These are phyloP conservation scores for Rubia peregrina DNA, from an alignment of 305 asterid species.

Conservation along the genomic window DNA sequence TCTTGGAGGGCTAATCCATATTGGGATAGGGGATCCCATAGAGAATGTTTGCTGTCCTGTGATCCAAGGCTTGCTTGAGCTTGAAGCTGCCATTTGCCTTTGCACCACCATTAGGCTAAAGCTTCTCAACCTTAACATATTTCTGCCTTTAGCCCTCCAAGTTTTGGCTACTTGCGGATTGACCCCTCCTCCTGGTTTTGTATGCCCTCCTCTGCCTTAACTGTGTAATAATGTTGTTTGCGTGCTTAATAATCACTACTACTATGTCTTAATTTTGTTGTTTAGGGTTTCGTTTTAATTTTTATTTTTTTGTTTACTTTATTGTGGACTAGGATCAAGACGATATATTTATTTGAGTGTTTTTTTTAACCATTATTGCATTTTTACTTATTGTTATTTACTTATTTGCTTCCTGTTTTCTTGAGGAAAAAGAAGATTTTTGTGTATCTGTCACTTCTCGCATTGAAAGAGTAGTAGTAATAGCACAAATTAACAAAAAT, in stretches of 20 bases:
- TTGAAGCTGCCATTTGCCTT: constrained; percentile 85
- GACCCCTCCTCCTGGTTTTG: constrained; percentile 75
- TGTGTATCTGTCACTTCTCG: neutral
- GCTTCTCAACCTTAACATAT: constrained; percentile 71
- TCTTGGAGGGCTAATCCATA: constrained; percentile 72
- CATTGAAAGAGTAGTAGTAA: too few relatives aligned
- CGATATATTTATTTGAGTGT: neutral
- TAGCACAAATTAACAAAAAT: too few relatives aligned
- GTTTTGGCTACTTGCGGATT: constrained; percentile 71
- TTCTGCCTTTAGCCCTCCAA: constrained; percentile 75
- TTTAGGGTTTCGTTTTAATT: neutral
- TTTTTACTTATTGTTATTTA: too few relatives aligned
- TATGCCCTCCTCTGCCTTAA: constrained; percentile 59
- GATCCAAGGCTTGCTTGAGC: constrained; percentile 62
- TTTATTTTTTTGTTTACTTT: neutral
- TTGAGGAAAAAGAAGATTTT: too few relatives aligned
- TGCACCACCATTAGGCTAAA: constrained; percentile 75
- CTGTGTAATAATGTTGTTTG: neutral
- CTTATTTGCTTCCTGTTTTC: too few relatives aligned
- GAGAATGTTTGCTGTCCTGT: constrained; percentile 83
- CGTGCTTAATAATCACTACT: neutral
- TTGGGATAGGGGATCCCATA: constrained; percentile 68
- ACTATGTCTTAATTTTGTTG: neutral
- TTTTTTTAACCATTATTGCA: too few relatives aligned
- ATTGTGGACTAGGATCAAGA: neutral